phyloP scores from a whole-genome alignment of 73 alveolate species.

The Loxodes magnus region DNA sequence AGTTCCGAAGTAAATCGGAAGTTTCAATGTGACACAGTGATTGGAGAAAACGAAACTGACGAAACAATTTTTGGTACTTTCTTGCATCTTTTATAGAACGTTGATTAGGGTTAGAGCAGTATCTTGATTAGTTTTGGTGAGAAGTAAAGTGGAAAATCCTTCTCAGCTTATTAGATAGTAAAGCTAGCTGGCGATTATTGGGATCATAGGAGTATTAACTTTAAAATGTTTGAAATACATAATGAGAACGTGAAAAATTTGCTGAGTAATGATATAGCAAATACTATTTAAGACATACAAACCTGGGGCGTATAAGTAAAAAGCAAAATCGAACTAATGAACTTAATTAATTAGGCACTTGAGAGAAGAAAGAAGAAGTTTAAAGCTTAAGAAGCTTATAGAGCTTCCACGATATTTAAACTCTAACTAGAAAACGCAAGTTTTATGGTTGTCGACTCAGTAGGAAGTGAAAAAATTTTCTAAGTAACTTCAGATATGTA shows the following conservation, averaged over 20 bases:
- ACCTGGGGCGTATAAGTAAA: not conserved
- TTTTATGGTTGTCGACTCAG: slow-evolving; percentile 56
- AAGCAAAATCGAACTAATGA: not conserved
- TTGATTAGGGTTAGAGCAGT: too few species aligned
- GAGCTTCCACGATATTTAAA: slow-evolving; percentile 73
- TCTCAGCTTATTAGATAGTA: not conserved
- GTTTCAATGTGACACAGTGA: too few species aligned
- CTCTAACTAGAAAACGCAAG: not conserved
- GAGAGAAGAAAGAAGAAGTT: slow-evolving; percentile 63
- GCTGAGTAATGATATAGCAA: not conserved
- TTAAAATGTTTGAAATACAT: not conserved
- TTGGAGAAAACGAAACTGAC: not conserved
- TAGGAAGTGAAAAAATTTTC: slow-evolving; percentile 82
- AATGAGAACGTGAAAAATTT: not conserved
- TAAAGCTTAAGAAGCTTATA: slow-evolving; percentile 75
- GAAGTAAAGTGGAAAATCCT: not conserved
- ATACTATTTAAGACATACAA: not conserved
- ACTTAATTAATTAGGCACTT: slow-evolving; percentile 1
- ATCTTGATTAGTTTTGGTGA: not conserved
- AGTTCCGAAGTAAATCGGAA: too few species aligned
- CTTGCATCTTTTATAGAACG: too few species aligned
- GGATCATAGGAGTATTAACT: not conserved
- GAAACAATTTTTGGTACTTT: not conserved
- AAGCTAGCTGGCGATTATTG: not conserved
- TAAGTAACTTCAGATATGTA: too few species aligned